Percentiles rank a stretch among this genome's conserved stretches.
phyloP scores from a whole-genome alignment of 225 moss, liverwort and hornwort genomes.

The Straminergon stramineum region DNA sequence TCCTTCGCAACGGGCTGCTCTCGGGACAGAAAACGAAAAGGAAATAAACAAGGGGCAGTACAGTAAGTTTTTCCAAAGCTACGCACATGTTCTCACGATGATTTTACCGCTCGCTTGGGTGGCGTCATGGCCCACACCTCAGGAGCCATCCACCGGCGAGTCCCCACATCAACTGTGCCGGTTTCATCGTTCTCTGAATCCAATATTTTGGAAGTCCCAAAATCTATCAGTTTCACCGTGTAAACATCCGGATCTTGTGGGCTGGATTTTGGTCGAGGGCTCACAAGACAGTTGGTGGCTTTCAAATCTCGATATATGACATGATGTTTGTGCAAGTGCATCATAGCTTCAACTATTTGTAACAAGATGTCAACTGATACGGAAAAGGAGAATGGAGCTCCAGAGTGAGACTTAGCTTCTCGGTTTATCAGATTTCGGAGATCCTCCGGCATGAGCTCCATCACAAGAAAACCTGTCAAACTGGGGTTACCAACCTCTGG shows the following conservation, averaged over 20 bases:
- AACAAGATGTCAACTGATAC: background rate
- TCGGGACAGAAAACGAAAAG: background rate
- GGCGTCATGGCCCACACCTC: background rate
- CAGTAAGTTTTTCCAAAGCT: background rate
- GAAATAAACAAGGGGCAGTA: background rate
- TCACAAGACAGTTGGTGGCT: background rate
- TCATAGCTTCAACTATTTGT: conserved; percentile 10
- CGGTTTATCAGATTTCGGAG: background rate
- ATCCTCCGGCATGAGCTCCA: conserved; percentile 1
- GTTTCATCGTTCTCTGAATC: background rate
- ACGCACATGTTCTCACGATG: background rate
- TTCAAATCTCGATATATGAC: conserved; percentile 2
- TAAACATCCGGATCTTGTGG: background rate
- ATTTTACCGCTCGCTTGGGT: background rate
- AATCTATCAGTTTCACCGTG: background rate
- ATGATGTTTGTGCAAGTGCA: background rate
- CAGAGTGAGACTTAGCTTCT: background rate
- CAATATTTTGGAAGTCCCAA: background rate
- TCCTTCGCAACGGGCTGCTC: background rate
- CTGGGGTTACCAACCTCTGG: background rate
- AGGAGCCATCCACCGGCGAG: background rate
- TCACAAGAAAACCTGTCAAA: background rate
- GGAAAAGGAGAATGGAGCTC: background rate
- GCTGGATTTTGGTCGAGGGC: background rate
- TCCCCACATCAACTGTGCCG: background rate